Conservation (phyloP, 192 early-diverging fungal genomes). For the Pilobolus umbonatus region DNA sequence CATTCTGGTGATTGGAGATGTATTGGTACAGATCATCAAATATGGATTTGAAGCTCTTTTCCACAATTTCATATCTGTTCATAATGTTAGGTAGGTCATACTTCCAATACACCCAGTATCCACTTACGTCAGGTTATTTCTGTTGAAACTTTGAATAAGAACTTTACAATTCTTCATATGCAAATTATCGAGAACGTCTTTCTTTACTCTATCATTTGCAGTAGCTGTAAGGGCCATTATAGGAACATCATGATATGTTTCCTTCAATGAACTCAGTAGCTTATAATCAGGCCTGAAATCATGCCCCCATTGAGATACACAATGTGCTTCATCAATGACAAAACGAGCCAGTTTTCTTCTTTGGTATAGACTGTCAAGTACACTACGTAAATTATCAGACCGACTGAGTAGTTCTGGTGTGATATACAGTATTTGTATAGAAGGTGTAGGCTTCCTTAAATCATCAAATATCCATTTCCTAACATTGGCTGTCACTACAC, state of each 20-base stretch:
- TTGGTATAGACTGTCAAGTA: slow-evolving; percentile 51
- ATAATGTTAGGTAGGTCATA: neutral
- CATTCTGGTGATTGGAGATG: slow-evolving; percentile 57
- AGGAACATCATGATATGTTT: slow-evolving; percentile 71
- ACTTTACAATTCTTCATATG: slow-evolving; percentile 63
- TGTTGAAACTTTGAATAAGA: slow-evolving; percentile 86
- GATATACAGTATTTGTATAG: slow-evolving; percentile 72
- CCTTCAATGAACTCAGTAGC: slow-evolving; percentile 61
- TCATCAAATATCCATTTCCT: slow-evolving; percentile 54
- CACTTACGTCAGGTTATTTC: slow-evolving; percentile 62
- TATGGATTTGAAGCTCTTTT: slow-evolving; percentile 56
- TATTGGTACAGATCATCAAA: slow-evolving; percentile 68
- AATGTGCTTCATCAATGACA: slow-evolving; percentile 97
- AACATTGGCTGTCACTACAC: slow-evolving; percentile 46
- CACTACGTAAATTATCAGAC: slow-evolving; percentile 51
- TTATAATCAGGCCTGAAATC: slow-evolving; percentile 77
- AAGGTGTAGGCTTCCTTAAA: slow-evolving; percentile 41
- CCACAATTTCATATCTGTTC: slow-evolving; percentile 59
- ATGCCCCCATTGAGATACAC: slow-evolving; percentile 95
- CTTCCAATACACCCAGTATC: neutral
- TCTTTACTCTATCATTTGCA: slow-evolving; percentile 83
- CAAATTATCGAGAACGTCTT: slow-evolving; percentile 75
- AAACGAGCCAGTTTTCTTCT: slow-evolving; percentile 74
- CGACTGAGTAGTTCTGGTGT: slow-evolving; percentile 84
- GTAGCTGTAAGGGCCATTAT: slow-evolving; percentile 96